Conservation (phyloP, 2,329 filamentous ascomycete species). For the Cryphonectria radicalis region DNA sequence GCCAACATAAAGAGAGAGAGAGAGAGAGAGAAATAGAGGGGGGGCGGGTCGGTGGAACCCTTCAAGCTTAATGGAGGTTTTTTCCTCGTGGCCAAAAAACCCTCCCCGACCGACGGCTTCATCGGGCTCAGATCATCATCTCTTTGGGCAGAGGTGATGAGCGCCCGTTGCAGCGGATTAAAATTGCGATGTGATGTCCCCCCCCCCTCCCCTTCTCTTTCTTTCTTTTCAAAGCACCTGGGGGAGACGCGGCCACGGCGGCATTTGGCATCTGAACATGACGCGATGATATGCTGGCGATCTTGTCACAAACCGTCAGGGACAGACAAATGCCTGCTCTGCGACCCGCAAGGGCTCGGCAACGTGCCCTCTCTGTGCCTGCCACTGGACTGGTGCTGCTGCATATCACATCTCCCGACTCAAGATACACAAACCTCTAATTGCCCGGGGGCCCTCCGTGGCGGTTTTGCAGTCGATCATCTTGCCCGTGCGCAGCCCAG, state of each 20-base stretch:
- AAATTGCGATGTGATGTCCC: slow-evolving; percentile 8
- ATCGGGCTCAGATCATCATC: slow-evolving; percentile 11
- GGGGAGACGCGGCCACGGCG: too few species aligned
- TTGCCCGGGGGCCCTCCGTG: background rate
- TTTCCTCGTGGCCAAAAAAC: slow-evolving; percentile 1
- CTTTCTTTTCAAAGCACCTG: background rate
- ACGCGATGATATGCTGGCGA: background rate
- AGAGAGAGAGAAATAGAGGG: background rate
- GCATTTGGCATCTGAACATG: background rate
- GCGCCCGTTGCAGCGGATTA: background rate
- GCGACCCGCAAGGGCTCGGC: background rate
- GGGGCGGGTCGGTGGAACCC: background rate
- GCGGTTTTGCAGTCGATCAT: slow-evolving; percentile 1
- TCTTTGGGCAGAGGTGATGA: background rate
- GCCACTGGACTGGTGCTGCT: background rate
- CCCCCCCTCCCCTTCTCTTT: background rate
- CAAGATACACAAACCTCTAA: background rate
- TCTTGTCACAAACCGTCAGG: background rate
- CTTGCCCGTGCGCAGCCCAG: background rate
- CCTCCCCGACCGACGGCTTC: background rate
- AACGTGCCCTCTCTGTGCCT: background rate
- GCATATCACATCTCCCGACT: background rate
- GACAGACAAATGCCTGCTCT: background rate
- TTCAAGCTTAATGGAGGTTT: background rate
- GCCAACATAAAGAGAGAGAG: background rate